These are phyloP conservation scores for Phaeotremella skinneri DNA, from an alignment of 768 basidiomycete genomes.

Conservation along the genomic window DNA sequence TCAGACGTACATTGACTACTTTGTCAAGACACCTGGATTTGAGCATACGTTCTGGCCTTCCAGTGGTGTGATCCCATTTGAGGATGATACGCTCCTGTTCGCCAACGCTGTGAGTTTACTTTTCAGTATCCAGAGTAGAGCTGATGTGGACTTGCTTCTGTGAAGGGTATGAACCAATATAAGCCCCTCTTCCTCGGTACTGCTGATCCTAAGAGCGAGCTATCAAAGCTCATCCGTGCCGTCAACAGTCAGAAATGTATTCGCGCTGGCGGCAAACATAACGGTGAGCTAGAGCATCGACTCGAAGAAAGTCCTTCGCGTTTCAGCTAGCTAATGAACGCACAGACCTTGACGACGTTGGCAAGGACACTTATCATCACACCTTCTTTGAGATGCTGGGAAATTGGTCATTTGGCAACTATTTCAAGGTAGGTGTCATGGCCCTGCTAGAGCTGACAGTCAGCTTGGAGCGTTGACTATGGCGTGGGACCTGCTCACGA, in stretches of 20 bases:
- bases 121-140: neutral
- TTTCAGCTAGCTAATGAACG: conserved; percentile 7
- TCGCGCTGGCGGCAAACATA: conserved; percentile 97
- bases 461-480: conserved; percentile 88
- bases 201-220: conserved; percentile 89
- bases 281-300: conserved; percentile 59
- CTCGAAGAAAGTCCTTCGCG: conserved; percentile 6
- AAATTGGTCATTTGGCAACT: conserved; percentile 99
- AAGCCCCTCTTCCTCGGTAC: conserved; percentile 97
- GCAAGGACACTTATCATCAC: conserved; percentile 94
- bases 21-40: conserved; percentile 58
- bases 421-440: conserved; percentile 76
- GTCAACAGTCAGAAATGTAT: conserved; percentile 99
- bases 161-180: conserved; percentile 64
- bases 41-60: conserved; percentile 86
- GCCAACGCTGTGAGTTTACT: conserved; percentile 80
- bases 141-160: neutral
- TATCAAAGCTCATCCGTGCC: conserved; percentile 85
- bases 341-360: conserved; percentile 94
- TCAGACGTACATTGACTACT: conserved; percentile 87
- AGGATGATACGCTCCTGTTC: conserved; percentile 95
- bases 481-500: conserved; percentile 92
- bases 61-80: conserved; percentile 90
- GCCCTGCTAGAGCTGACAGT: conserved; percentile 2
- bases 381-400: conserved; percentile 99